Evolutionary conservation across 805 yeast genomes (phyloP), one percentile per base, ranked within the genome.

Genomic region (Yarrowia keelungensis): DNA sequence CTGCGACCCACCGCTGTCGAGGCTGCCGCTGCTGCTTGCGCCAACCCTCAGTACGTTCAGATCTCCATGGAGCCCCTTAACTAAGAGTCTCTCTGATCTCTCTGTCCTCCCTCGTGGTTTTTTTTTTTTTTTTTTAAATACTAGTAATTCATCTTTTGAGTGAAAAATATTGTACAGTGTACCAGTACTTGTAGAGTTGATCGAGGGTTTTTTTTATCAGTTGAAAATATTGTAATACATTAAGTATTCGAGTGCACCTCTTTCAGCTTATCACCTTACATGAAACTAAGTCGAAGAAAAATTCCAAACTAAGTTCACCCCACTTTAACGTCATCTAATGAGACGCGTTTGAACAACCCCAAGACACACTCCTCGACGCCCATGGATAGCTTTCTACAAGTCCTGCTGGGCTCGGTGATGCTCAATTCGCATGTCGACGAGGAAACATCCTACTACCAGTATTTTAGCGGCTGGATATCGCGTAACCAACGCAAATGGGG

Each of bases 1-100:
- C 56, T 51, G 56, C 56, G 56, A 36, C 56, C 56, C n/a, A 32
- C 36, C n/a, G 56, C 56, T 16, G 56, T 36, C 5, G 56, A 51
- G 56, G 56, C 56, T 35, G 56, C 56, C 10, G 56, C 42, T 12
- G 56, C 56, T 11, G 7, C 38, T 11, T 51, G 56, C 26, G 4
- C 41, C 26, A 36, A 36, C 42, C 42, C 56, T 11, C 56, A 51
- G 56, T 51, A 51, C 42, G 56, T 51, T 16, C n/a, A 51, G 56
- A 51, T 51, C 42, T 51, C 42, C 26, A 51, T 51, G 56, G 56
- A 51, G 56, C 41, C 42, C 8, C 54, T 49, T 15, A 32, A 49
- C 54, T 49, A 49, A 49, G 39, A 15, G 54, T 32, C 32, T 46
- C 12, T 10, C 32, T 26, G 32, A 26, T 26, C 32, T 26, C 32